Percentiles rank a stretch among this genome's conserved stretches.
Conservation (phyloP, 2,329 filamentous ascomycete species). For the Colletotrichum sp. region DNA sequence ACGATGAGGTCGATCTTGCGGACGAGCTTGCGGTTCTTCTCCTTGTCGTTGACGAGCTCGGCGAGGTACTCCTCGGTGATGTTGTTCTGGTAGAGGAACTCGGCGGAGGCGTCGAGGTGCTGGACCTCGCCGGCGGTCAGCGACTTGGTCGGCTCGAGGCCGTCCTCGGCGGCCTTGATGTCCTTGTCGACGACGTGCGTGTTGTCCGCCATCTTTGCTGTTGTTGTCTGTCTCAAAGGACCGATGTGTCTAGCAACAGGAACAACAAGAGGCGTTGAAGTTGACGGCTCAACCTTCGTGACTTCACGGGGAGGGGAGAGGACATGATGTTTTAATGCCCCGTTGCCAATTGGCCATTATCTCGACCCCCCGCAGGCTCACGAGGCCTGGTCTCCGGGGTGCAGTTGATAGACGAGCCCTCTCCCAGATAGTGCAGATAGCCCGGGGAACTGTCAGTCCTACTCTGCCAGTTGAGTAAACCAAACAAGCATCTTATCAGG, state of each 20-base stretch:
- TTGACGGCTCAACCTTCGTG: not conserved
- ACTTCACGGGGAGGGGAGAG: not conserved
- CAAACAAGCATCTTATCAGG: not conserved
- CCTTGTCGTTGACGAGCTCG: slow-evolving; percentile 47
- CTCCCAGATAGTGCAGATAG: slow-evolving; percentile 4
- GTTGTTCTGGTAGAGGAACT: slow-evolving; percentile 54
- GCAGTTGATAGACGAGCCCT: not conserved
- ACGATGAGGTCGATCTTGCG: slow-evolving; percentile 55
- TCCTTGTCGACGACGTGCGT: not conserved
- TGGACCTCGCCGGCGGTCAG: slow-evolving; percentile 9
- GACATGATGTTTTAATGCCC: slow-evolving; percentile 2
- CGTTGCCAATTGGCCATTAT: slow-evolving; percentile 10
- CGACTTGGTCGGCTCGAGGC: slow-evolving; percentile 19
- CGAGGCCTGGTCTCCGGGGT: slow-evolving; percentile 8
- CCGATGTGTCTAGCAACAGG: not conserved
- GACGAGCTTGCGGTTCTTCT: slow-evolving; percentile 31
- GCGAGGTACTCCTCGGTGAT: slow-evolving; percentile 46
- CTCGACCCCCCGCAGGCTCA: not conserved
- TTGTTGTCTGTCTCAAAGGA: not conserved
- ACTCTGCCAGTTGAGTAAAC: not conserved
- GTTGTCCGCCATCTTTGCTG: not conserved
- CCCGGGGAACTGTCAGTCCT: not conserved
- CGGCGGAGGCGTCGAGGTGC: slow-evolving; percentile 51
- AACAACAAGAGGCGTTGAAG: not conserved
- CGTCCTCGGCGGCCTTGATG: slow-evolving; percentile 7